These are phyloP conservation scores for Bullera alba DNA, from an alignment of 768 basidiomycete genomes.

Conservation along the genomic window DNA sequence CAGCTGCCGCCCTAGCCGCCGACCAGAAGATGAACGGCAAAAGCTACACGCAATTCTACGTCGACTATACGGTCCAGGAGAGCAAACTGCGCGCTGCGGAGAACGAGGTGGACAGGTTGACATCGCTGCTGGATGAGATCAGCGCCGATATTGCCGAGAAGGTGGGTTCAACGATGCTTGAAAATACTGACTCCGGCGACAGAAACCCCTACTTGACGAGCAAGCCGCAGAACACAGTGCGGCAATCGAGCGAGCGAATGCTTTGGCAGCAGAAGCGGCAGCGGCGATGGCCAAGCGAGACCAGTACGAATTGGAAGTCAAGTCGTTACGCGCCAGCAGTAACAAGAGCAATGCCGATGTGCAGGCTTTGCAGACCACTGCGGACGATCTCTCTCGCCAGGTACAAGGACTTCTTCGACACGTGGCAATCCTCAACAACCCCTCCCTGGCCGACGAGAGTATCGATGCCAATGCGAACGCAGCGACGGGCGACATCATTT, in stretches of 20 bases:
- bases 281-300: slow-evolving; percentile 72
- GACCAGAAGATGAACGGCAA: slow-evolving; percentile 66
- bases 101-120: slow-evolving; percentile 77
- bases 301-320: slow-evolving; percentile 47
- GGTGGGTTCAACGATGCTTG: slow-evolving; percentile 50
- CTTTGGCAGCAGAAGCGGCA: slow-evolving; percentile 72
- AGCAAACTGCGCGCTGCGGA: slow-evolving; percentile 71
- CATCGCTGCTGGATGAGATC: slow-evolving; percentile 68
- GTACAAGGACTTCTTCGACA: slow-evolving; percentile 72
- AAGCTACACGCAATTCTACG: slow-evolving; percentile 90
- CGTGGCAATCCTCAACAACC: slow-evolving; percentile 72
- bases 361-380: slow-evolving; percentile 23
- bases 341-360: slow-evolving; percentile 25
- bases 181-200: slow-evolving; percentile 1
- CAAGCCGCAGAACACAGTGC: slow-evolving; percentile 85
- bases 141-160: slow-evolving; percentile 86
- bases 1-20: slow-evolving; percentile 79
- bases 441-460: slow-evolving; percentile 63
- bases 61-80: slow-evolving; percentile 78
- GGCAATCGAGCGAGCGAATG: slow-evolving; percentile 67
- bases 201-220: slow-evolving; percentile 86
- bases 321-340: slow-evolving; percentile 16
- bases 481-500: slow-evolving; percentile 59
- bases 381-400: slow-evolving; percentile 52
- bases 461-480: slow-evolving; percentile 21